Base-by-base conservation (phyloP, 768 basidiomycete genomes). In the Russula vinacea region DNA sequence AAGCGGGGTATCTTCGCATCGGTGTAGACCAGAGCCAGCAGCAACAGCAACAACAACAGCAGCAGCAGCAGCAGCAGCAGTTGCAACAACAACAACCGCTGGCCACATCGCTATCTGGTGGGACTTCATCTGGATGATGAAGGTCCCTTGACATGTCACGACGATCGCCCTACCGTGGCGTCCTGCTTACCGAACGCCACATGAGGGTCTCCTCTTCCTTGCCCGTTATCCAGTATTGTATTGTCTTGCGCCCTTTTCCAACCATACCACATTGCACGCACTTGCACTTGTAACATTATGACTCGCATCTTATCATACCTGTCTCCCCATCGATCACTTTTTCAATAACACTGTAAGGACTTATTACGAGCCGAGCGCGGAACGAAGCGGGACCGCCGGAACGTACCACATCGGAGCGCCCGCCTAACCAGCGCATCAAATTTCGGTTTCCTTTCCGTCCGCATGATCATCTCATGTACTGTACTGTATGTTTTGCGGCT, bases 1-100 rank as follows among this genome's bases (percentile, higher is more conserved):
- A 91, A 70, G 84, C 88, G 6, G 93, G 94, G 16, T 90, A 86
- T 74, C 78, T 91, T 68, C 88, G 85, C 70, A 88, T 91, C 62
- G 75, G 74, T 17, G 67, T 64, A 40, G 70, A 68, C n/a, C 65
- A 58, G 39, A 60, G 61, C 39, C 60, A 60, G 10, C 84, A 81
- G 1, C 77, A 81, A 2, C 86, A 87, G 62, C 77, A 78, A 7
- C 66, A 67, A 3, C 73, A 78, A 5, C 47, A 49, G 11, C 49
- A 24, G 5, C 58, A 33, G 11, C 56, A 59, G 26, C 37, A 37
- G 1, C 62, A 52, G 26, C 51, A 45, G 4, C 62, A 50, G 24
- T 35, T 45, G 3, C 66, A 58, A 37, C 57, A 53, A 11, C 66
- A 56, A 42, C 62, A 65, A 32, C 58, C 50, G 2, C 19, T 63